Conservation (phyloP, 306 rosid genomes). For the Cajanus cajan region DNA sequence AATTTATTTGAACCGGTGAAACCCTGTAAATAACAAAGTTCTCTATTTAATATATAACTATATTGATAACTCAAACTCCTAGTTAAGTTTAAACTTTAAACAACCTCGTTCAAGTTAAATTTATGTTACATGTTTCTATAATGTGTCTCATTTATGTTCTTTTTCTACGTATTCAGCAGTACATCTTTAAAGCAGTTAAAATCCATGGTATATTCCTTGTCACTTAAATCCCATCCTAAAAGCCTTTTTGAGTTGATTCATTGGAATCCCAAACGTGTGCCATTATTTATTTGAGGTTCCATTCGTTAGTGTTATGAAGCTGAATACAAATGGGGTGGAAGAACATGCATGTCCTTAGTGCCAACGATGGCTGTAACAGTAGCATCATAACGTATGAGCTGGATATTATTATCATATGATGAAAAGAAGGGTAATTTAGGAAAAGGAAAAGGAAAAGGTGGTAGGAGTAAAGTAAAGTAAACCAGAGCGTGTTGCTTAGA, state of each 20-base stretch:
- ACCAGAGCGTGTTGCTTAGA: slow-evolving; percentile 13
- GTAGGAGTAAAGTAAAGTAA: slow-evolving; percentile 6
- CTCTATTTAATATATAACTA: too few species aligned
- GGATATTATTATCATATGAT: slow-evolving; percentile 22
- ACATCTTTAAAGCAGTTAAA: background rate
- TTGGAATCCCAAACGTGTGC: background rate
- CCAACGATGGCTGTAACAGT: background rate
- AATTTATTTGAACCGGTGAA: too few species aligned
- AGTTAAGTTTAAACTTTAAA: too few species aligned
- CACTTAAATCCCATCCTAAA: background rate
- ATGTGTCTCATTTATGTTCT: background rate
- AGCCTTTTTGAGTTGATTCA: background rate
- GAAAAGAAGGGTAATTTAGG: slow-evolving; percentile 31
- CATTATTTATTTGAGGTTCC: background rate
- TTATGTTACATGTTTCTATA: background rate
- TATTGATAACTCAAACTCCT: too few species aligned
- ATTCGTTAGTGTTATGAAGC: background rate
- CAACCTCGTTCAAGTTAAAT: background rate
- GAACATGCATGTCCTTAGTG: background rate
- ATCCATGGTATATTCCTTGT: background rate
- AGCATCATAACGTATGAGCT: background rate
- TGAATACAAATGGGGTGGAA: background rate
- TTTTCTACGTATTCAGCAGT: too few species aligned
- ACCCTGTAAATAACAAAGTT: too few species aligned
- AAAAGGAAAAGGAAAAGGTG: background rate